Percentiles rank a stretch among this genome's conserved stretches.
phyloP scores from a whole-genome alignment of 2,329 filamentous ascomycete genomes.

The Cladosporium halotolerans region DNA sequence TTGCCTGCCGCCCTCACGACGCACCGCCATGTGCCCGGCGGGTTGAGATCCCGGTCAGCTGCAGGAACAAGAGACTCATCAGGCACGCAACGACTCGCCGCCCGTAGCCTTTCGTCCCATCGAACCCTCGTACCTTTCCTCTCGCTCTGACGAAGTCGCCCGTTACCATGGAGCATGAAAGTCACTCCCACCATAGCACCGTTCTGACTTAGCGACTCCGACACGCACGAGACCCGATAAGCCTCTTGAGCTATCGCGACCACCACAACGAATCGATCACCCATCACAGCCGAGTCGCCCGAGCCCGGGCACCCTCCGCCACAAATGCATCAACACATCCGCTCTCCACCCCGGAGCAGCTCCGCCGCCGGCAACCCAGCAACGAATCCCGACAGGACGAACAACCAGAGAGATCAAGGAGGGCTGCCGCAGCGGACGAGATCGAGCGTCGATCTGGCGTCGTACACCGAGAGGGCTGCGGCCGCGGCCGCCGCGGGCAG shows the following conservation, averaged over 20 bases:
- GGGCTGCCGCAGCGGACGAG: constrained; percentile 42
- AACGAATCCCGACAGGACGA: constrained; percentile 63
- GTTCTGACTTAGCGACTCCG: constrained; percentile 6
- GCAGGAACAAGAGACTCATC: constrained; percentile 1
- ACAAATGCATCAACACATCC: constrained; percentile 83
- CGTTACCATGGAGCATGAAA: constrained; percentile 12
- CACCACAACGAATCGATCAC: not conserved
- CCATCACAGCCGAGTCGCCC: not conserved
- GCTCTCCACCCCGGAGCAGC: constrained; percentile 64
- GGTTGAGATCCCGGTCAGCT: constrained; percentile 9
- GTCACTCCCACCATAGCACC: constrained; percentile 8
- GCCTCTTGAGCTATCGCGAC: not conserved
- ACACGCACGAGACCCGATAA: not conserved
- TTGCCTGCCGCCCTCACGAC: constrained; percentile 6
- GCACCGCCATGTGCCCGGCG: constrained; percentile 10
- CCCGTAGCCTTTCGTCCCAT: not conserved
- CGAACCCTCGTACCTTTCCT: not conserved
- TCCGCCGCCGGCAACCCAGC: constrained; percentile 67
- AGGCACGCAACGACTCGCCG: constrained; percentile 2
- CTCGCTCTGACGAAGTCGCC: not conserved
- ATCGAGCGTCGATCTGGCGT: constrained; percentile 46
- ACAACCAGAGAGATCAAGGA: constrained; percentile 63
- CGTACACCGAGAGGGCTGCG: constrained; percentile 44
- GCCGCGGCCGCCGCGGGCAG: constrained; percentile 34
- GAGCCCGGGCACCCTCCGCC: not conserved